phyloP scores from a whole-genome alignment of 345 rosid genomes.

The Dipteronia dyeriana region DNA sequence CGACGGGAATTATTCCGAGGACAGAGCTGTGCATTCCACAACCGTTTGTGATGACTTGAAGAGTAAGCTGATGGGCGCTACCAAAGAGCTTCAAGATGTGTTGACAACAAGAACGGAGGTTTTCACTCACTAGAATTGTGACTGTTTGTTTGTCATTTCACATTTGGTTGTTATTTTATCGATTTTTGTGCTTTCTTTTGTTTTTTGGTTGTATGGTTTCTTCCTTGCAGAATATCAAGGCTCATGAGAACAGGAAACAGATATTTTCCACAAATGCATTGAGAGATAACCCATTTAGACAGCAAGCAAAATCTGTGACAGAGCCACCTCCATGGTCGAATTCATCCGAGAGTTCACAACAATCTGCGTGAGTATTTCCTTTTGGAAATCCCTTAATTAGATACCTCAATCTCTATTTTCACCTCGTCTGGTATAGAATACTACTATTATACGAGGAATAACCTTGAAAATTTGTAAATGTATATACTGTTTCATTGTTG shows the following conservation, averaged over 20 bases:
- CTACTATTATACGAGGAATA: not conserved
- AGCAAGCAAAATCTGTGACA: slow-evolving; percentile 43
- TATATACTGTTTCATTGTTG: not conserved
- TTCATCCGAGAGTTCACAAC: slow-evolving; percentile 45
- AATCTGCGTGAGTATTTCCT: slow-evolving; percentile 49
- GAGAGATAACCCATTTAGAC: slow-evolving; percentile 56
- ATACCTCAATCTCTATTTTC: not conserved
- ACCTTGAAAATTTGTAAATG: not conserved
- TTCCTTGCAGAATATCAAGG: slow-evolving; percentile 74
- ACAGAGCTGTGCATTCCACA: slow-evolving; percentile 70
- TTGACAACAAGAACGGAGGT: slow-evolving; percentile 90
- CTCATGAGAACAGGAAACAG: slow-evolving; percentile 84
- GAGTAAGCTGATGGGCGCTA: slow-evolving; percentile 77
- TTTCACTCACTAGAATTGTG: slow-evolving; percentile 5
- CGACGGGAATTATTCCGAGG: slow-evolving; percentile 74
- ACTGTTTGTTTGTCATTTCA: slow-evolving; percentile 4
- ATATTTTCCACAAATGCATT: slow-evolving; percentile 70
- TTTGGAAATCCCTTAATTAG: not conserved
- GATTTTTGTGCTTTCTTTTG: not conserved
- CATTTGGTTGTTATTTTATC: not conserved
- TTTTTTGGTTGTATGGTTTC: not conserved
- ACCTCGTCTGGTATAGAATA: not conserved
- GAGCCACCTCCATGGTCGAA: slow-evolving; percentile 95
- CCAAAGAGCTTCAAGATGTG: slow-evolving; percentile 78
- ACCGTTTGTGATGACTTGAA: slow-evolving; percentile 86